A percentile compares a stretch with the other conserved stretches of the same genome.
Evolutionary conservation across 352 stramenopile genomes (phyloP).

Genomic region (Plasmopara viticola): DNA sequence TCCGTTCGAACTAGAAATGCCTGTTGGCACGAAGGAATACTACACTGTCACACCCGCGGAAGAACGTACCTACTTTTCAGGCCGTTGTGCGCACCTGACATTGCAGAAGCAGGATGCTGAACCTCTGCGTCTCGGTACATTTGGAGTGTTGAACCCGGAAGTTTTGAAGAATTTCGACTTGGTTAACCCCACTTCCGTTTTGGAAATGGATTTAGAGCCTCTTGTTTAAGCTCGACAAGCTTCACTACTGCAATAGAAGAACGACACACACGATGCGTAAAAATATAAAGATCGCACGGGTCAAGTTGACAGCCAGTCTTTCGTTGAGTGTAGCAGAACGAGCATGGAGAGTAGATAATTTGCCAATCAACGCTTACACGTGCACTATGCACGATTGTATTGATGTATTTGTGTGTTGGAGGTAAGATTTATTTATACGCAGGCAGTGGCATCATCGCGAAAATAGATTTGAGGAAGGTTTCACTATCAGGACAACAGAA

Average conservation of each 20-base stretch:
- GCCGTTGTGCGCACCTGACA: slow-evolving; percentile 93
- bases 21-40: slow-evolving; percentile 61
- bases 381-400: slow-evolving; percentile 15
- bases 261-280: no score
- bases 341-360: slow-evolving; percentile 19
- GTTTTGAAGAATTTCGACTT: slow-evolving; percentile 98
- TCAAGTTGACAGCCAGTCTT: slow-evolving; percentile 19
- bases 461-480: slow-evolving; percentile 13
- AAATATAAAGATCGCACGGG: slow-evolving; percentile 5
- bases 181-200: slow-evolving; percentile 91
- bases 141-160: slow-evolving; percentile 97
- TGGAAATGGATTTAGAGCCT: slow-evolving; percentile 98
- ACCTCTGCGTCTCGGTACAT: slow-evolving; percentile 87
- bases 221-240: slow-evolving; percentile 78
- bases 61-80: slow-evolving; percentile 92
- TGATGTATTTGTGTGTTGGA: slow-evolving; percentile 3
- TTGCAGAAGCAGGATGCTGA: slow-evolving; percentile 73
- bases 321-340: slow-evolving; percentile 6
- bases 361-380: slow-evolving; percentile 22
- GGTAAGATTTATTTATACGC: slow-evolving; percentile 10
- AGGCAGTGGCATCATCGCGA: slow-evolving; percentile 2
- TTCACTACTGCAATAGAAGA: neutral
- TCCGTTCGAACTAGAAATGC: slow-evolving; percentile 57
- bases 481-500: neutral
- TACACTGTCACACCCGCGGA: slow-evolving; percentile 64